phyloP scores from a whole-genome alignment of 129 eudicot species.

The Saussurea involucrata region DNA sequence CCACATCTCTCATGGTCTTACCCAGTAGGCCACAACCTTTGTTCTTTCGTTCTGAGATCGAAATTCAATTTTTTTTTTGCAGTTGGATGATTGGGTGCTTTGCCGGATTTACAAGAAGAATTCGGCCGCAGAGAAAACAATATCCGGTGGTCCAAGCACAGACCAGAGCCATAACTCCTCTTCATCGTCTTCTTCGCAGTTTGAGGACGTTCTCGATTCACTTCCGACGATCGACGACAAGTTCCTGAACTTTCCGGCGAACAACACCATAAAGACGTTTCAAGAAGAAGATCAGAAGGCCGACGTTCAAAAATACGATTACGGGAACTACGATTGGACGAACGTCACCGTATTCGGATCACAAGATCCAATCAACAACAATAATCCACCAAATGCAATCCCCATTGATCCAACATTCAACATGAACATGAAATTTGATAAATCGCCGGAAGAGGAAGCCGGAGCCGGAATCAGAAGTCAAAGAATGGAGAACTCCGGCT shows the following conservation, averaged over 20 bases:
- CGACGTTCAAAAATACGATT: conserved; percentile 47
- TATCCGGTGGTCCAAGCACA: conserved; percentile 33
- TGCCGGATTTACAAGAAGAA: conserved; percentile 89
- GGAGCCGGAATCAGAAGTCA: conserved; percentile 47
- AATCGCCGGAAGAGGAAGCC: conserved; percentile 39
- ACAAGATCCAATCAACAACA: conserved; percentile 26
- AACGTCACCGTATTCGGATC: conserved; percentile 41
- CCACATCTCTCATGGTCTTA: too few relatives aligned
- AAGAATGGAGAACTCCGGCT: conserved; percentile 38
- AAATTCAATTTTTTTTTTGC: neutral
- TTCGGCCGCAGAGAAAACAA: conserved; percentile 48
- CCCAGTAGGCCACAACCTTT: too few relatives aligned
- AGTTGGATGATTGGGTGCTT: conserved; percentile 97
- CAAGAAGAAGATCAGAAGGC: conserved; percentile 42
- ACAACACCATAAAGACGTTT: conserved; percentile 26
- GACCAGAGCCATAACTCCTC: conserved; percentile 73
- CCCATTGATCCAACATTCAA: conserved; percentile 30
- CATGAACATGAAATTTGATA: conserved; percentile 31
- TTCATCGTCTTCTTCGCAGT: conserved; percentile 64
- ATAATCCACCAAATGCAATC: conserved; percentile 6
- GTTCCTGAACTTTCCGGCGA: conserved; percentile 39
- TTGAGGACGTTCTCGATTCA: conserved; percentile 64
- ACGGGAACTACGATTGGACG: conserved; percentile 62
- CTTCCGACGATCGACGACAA: conserved; percentile 53
- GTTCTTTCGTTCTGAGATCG: neutral